Conservation (phyloP, 441 rosid species). For the Populus tomentosa region DNA sequence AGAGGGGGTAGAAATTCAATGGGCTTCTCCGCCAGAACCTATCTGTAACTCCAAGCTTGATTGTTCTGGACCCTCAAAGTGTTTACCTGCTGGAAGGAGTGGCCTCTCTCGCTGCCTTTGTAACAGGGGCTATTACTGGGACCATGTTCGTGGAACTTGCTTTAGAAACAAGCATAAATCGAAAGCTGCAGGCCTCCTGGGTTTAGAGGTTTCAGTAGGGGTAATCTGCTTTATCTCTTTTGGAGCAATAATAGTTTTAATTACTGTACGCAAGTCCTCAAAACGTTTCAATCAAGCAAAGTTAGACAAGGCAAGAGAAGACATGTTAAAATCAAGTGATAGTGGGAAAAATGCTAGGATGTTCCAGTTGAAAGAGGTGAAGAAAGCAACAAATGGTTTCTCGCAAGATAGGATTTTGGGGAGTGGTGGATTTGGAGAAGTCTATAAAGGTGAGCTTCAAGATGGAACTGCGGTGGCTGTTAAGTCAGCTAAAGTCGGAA, state of each 20-base stretch:
- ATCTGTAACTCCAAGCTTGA: conserved; percentile 38
- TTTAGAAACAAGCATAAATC: conserved; percentile 23
- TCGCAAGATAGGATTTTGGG: conserved; percentile 56
- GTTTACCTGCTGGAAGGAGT: conserved; percentile 22
- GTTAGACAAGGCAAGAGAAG: conserved; percentile 45
- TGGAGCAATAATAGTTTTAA: conserved; percentile 5
- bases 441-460: conserved; percentile 60
- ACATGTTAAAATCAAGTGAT: conserved; percentile 36
- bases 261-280: conserved; percentile 18
- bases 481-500: conserved; percentile 64
- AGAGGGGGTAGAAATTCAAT: conserved; percentile 57
- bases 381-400: conserved; percentile 65
- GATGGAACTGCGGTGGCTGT: conserved; percentile 67
- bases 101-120: conserved; percentile 44
- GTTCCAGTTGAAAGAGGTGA: conserved; percentile 52
- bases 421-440: conserved; percentile 73
- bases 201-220: conserved; percentile 32
- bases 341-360: conserved; percentile 46
- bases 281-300: conserved; percentile 20
- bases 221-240: conserved; percentile 27
- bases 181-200: conserved; percentile 13
- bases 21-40: conserved; percentile 52
- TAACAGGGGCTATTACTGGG: conserved; percentile 39
- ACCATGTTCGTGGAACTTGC: conserved; percentile 35
- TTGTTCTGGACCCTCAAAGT: conserved; percentile 43